Conservation (phyloP, 2,329 filamentous ascomycete species). For the Drechslerella stenobrocha region DNA sequence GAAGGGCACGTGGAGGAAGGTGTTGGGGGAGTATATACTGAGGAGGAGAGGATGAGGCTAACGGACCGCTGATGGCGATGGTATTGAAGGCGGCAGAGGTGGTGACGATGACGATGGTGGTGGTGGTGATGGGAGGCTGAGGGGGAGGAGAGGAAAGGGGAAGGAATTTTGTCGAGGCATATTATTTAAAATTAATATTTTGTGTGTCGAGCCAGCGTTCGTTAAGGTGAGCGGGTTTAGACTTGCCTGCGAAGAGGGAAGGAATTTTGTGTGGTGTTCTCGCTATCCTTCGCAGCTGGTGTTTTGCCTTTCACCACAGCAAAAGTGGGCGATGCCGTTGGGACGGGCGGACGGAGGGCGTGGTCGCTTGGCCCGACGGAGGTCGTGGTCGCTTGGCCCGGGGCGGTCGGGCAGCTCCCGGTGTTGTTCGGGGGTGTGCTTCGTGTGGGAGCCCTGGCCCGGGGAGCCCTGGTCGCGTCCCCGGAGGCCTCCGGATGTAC, state of each 20-base stretch:
- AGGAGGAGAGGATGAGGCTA: constrained; percentile 6
- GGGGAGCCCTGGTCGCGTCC: background rate
- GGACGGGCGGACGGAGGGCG: constrained; percentile 10
- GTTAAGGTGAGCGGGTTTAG: constrained; percentile 44
- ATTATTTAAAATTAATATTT: constrained; percentile 17
- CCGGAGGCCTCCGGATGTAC: background rate
- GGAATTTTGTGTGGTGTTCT: constrained; percentile 40
- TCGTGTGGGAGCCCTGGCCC: no score
- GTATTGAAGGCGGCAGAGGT: constrained; percentile 10
- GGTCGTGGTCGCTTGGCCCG: constrained; percentile 2
- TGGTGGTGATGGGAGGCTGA: constrained; percentile 11
- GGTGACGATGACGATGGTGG: constrained; percentile 33
- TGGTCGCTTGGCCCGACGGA: background rate
- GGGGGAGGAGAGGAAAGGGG: constrained; percentile 23
- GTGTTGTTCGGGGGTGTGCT: background rate
- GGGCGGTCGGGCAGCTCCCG: background rate
- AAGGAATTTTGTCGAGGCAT: constrained; percentile 39
- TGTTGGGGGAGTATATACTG: constrained; percentile 18
- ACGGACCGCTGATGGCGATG: constrained; percentile 12
- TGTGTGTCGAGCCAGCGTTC: constrained; percentile 5
- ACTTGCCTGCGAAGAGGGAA: constrained; percentile 41
- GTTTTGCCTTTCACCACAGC: constrained; percentile 2
- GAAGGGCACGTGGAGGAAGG: constrained; percentile 39
- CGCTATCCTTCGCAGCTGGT: constrained; percentile 18
- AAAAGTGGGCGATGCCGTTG: constrained; percentile 39